Base-by-base conservation (phyloP, 2,329 filamentous ascomycete species). In the Colletotrichum filicis region DNA sequence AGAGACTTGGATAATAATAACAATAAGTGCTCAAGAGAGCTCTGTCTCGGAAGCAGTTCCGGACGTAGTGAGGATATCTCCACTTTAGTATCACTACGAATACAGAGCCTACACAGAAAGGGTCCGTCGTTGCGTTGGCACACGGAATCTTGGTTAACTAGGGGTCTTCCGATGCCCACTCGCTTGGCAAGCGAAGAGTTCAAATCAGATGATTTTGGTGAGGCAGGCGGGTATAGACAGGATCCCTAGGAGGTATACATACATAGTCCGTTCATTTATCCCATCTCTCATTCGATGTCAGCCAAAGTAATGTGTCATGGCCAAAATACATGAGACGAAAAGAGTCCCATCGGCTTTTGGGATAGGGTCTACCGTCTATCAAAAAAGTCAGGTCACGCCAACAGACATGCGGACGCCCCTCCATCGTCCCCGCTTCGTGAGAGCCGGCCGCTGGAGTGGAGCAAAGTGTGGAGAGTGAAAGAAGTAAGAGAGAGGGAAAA, bases 1-100 rank as follows among this genome's bases (percentile, higher is more conserved):
- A 53, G 61, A 19, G 28, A 46, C 11, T 24, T 53, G 57, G 32
- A 35, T 30, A n/a, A 42, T 42, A 35, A 35, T 35, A 35, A 35
- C 32, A 42, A 42, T 16, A 42, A 70, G 42, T 28, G 16, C 22
- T 16, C 32, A 26, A 6, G 14, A 32, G 3, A 65, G 42, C 32
- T n/a, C 57, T 61, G 57, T 61, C 64, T 68, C 63, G 64, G 57
- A 35, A 68, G 53, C 32, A 30, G 28, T 71, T 53, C 69, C 69
- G 64, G 64, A 30, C 53, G 52, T 16, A 28, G 37, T 68, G 65
- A 68, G 59, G 65, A 32, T 60, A 55, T 64, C 42, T 46, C 59
- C 53, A 72, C 35, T 14, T 26, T 59, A 28, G 52, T 68, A 28
- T 63, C 61, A 55, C n/a, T 63, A 49, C 22, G 9, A 11, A 49